Conservation (phyloP, 2,329 filamentous ascomycete genomes). For the Cadophora malorum region DNA sequence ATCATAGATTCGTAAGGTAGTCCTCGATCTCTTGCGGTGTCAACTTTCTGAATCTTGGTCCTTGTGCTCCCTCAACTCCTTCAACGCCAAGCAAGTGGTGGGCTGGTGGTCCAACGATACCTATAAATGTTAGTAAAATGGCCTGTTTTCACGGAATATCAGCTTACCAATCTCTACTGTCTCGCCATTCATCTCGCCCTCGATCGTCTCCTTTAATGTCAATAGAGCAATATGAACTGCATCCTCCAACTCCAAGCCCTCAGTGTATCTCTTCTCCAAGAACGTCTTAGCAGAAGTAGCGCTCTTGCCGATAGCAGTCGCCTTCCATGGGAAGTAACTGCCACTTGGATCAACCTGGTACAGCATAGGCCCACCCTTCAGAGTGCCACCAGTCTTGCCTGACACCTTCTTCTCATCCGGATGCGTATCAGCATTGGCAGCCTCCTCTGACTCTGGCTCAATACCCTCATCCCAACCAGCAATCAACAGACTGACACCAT, state of each 20-base stretch:
- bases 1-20: slow-evolving; percentile 94
- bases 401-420: slow-evolving; percentile 75
- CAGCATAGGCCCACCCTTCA: slow-evolving; percentile 95
- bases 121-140: slow-evolving; percentile 53
- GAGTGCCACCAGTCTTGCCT: slow-evolving; percentile 91
- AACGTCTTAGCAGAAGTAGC: slow-evolving; percentile 99
- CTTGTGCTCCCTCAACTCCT: slow-evolving; percentile 82
- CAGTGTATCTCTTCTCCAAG: slow-evolving; percentile 98
- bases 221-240: slow-evolving; percentile 97
- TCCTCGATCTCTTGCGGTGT: slow-evolving; percentile 99
- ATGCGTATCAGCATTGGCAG: slow-evolving; percentile 58
- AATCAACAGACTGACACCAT: slow-evolving; percentile 93
- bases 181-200: slow-evolving; percentile 98
- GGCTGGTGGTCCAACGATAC: slow-evolving; percentile 93
- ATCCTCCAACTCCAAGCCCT: slow-evolving; percentile 95
- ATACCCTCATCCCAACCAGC: slow-evolving; percentile 98
- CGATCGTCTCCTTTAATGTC: slow-evolving; percentile 98
- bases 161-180: slow-evolving; percentile 91
- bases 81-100: slow-evolving; percentile 92
- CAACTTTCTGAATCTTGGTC: slow-evolving; percentile 91
- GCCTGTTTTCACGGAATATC: neutral
- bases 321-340: slow-evolving; percentile 99
- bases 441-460: slow-evolving; percentile 78
- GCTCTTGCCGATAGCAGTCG: slow-evolving; percentile 97
- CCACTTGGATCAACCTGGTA: slow-evolving; percentile 99